Evolutionary conservation across 2,329 filamentous ascomycete species (phyloP), one percentile per base, ranked within the genome.

Genomic region (Verticillium tricorpus): DNA sequence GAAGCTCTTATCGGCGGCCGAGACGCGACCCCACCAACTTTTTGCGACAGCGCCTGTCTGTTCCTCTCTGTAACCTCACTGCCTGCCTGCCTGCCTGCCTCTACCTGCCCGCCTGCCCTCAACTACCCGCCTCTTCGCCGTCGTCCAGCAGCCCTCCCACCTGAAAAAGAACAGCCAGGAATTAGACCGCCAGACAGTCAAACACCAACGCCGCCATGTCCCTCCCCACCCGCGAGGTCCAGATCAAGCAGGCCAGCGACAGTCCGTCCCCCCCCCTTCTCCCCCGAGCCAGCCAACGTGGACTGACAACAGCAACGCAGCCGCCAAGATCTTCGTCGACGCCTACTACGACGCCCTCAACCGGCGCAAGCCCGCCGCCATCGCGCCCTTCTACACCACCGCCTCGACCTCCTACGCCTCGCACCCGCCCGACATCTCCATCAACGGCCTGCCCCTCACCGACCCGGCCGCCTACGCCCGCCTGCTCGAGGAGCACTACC

Each of bases 341-440:
- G 80, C 84, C 65, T 96, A 90, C 79, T 96, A 96, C 77, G 80
- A 83, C 32, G 83, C 89, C n/a, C 79, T 96, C 59, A 87, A 89
- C 74, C 83, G 81, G 62, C 79, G 95, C 59, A 87, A 89, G 73
- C 83, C 80, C 62, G 82, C 92, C 50, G 71, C 82, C 35, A 76
- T 78, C 8, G 82, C 96, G 15, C 72, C 83, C 19, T 96, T 88
- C 80, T 96, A 96, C 80, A 78, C 87, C 66, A 84, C 85, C 71
- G 75, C 81, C 58, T 84, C 83, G 28, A 67, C 81, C 12, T 77
- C 81, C 63, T 84, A 86, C 65, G 70, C 73, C 14, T 77, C 83
- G n/a, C 58, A 54, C 40, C 79, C 80, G 37, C 82, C 91, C 59
- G 86, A 88, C 71, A 93, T 97, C 69, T 85, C 87, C 69, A 89